Evolutionary conservation across 768 basidiomycete genomes (phyloP).

Genomic region (Leccinum truebloodii): DNA sequence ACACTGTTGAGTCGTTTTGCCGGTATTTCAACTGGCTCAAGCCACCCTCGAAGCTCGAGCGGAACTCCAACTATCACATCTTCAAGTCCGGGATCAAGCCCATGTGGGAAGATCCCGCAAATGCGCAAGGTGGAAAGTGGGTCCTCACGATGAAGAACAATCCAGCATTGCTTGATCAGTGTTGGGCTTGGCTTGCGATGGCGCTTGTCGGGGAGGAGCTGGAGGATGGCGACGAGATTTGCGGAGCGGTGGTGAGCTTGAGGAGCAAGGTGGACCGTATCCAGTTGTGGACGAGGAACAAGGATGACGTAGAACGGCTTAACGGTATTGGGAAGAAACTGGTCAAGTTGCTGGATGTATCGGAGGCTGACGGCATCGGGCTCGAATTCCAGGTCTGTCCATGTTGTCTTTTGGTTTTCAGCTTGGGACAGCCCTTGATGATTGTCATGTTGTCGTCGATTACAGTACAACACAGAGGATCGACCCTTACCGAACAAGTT

Average conservation of each 20-base stretch:
- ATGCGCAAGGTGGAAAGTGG: conserved; percentile 94
- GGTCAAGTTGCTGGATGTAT: conserved; percentile 79
- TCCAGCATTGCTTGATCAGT: conserved; percentile 75
- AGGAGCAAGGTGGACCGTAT: conserved; percentile 87
- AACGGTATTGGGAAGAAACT: conserved; percentile 85
- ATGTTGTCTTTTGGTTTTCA: conserved; percentile 33
- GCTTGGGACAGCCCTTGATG: not conserved
- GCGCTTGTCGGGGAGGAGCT: conserved; percentile 74
- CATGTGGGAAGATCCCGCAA: conserved; percentile 97
- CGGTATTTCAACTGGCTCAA: conserved; percentile 95
- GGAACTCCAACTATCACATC: conserved; percentile 92
- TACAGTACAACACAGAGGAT: conserved; percentile 85
- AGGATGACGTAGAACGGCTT: conserved; percentile 82
- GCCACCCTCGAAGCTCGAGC: conserved; percentile 84
- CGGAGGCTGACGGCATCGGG: conserved; percentile 81
- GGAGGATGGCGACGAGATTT: conserved; percentile 71
- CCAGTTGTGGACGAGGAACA: conserved; percentile 86
- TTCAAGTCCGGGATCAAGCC: conserved; percentile 95
- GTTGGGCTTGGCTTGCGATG: conserved; percentile 91
- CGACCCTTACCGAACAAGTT: conserved; percentile 81
- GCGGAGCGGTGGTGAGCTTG: conserved; percentile 85
- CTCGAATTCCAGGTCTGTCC: conserved; percentile 83
- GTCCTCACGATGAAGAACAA: conserved; percentile 91
- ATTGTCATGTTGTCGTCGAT: not conserved
- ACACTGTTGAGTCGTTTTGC: conserved; percentile 88